Conservation (phyloP, 805 yeast species). For the Candida bentonensis region DNA sequence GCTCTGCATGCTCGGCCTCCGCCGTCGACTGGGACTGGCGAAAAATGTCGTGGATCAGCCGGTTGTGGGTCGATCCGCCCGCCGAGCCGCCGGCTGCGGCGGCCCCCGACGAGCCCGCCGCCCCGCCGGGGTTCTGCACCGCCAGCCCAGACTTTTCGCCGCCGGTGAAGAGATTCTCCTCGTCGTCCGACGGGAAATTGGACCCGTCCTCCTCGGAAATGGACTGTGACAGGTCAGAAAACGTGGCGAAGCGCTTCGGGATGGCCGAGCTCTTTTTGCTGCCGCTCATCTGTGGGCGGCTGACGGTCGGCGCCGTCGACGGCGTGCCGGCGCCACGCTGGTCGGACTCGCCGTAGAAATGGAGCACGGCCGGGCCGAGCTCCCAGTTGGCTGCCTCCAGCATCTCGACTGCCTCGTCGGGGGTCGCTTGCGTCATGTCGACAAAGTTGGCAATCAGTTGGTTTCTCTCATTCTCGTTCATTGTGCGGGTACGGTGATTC, state of each 20-base stretch:
- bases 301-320: conserved; percentile 3
- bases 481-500: too few species aligned
- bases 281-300: neutral
- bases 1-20: conserved; percentile 5
- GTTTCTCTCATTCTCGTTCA: conserved; percentile 8
- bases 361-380: conserved; percentile 12
- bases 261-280: neutral
- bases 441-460: conserved; percentile 19
- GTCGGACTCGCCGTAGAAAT: conserved; percentile 7
- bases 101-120: conserved; percentile 6
- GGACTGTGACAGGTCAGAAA: conserved; percentile 17
- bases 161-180: conserved; percentile 36
- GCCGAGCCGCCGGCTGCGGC: conserved; percentile 7
- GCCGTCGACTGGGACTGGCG: conserved; percentile 20
- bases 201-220: conserved; percentile 19
- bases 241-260: conserved; percentile 16
- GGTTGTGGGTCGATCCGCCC: conserved; percentile 4
- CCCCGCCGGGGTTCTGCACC: conserved; percentile 51
- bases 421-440: conserved; percentile 25
- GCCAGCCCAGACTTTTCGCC: conserved; percentile 65
- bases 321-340: conserved; percentile 4
- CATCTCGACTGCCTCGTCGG: conserved; percentile 26
- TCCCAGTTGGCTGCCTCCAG: conserved; percentile 23
- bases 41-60: conserved; percentile 22
- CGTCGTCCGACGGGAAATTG: conserved; percentile 13